Evolutionary conservation across 1,284 basidiomycete species (phyloP).

Genomic region (Trichosporon inkin): DNA sequence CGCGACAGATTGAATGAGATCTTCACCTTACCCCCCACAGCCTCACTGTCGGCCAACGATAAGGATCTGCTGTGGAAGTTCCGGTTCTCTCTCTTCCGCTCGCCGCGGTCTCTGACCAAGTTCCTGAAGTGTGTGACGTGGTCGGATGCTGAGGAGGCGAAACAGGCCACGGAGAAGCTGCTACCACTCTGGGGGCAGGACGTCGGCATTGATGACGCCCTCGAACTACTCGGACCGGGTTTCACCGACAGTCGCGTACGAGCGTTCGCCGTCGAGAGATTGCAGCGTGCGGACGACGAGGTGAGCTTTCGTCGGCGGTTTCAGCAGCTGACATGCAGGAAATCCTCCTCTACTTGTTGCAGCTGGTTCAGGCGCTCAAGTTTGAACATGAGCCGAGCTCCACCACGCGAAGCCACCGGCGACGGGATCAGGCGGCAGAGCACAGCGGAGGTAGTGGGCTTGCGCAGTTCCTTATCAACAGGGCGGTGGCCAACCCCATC

Average conservation of each 20-base stretch:
- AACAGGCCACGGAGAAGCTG: conserved; percentile 94
- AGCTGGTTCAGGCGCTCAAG: conserved; percentile 95
- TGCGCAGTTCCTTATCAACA: conserved; percentile 81
- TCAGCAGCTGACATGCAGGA: conserved; percentile 60
- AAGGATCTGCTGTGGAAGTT: conserved; percentile 98
- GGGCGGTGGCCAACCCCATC: conserved; percentile 75
- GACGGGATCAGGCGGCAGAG: conserved; percentile 21
- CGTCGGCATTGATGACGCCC: conserved; percentile 91
- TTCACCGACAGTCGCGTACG: conserved; percentile 88
- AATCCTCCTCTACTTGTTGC: conserved; percentile 83
- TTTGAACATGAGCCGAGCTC: conserved; percentile 59
- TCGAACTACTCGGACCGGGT: conserved; percentile 86
- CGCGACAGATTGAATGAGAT: conserved; percentile 89
- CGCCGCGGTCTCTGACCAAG: conserved; percentile 78
- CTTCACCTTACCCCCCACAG: conserved; percentile 82
- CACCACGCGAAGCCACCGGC: conserved; percentile 56
- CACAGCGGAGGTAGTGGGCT: conserved; percentile 74
- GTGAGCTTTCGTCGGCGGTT: conserved; percentile 52
- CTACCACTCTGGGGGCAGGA: conserved; percentile 90
- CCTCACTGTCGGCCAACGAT: conserved; percentile 79
- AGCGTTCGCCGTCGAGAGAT: conserved; percentile 86
- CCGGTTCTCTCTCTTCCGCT: conserved; percentile 85
- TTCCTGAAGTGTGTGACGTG: conserved; percentile 98
- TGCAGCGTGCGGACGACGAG: conserved; percentile 89
- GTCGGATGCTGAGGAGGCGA: conserved; percentile 91